These are phyloP conservation scores for Blastobotrys parvus DNA, from an alignment of 805 yeast species.

Conservation along the genomic window DNA sequence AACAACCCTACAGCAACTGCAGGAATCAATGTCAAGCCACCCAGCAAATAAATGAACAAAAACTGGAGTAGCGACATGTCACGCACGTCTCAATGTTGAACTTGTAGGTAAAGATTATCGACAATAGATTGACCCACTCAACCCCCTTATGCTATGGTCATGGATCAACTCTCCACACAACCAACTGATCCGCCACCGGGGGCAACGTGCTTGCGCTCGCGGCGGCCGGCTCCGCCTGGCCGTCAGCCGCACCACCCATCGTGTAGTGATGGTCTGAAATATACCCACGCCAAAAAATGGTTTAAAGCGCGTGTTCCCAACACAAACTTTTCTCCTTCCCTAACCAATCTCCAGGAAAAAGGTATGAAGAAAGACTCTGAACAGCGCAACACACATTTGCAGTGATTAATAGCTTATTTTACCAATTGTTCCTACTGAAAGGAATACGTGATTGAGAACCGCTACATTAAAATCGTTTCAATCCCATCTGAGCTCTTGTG, in stretches of 20 bases:
- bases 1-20: constrained; percentile 35
- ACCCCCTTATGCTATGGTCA: too few relatives aligned
- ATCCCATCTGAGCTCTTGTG: constrained; percentile 21
- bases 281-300: not conserved
- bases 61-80: constrained; percentile 15
- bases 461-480: constrained; percentile 17
- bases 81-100: too few relatives aligned
- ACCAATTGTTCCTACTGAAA: constrained; percentile 32
- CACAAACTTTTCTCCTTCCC: not conserved
- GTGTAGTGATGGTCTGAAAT: not conserved
- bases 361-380: not conserved
- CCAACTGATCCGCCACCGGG: too few relatives aligned
- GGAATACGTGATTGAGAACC: constrained; percentile 15
- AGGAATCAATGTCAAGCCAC: constrained; percentile 79
- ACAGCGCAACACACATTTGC: not conserved
- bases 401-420: not conserved
- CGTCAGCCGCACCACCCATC: too few relatives aligned
- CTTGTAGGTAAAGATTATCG: too few relatives aligned
- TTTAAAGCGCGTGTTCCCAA: not conserved
- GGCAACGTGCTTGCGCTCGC: too few relatives aligned
- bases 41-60: constrained; percentile 50
- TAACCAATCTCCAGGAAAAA: not conserved
- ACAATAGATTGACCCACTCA: too few relatives aligned
- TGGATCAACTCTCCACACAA: too few relatives aligned
- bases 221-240: too few relatives aligned